These are phyloP conservation scores for Thamnidium elegans DNA, from an alignment of 192 early-diverging fungal genomes.

Conservation along the genomic window DNA sequence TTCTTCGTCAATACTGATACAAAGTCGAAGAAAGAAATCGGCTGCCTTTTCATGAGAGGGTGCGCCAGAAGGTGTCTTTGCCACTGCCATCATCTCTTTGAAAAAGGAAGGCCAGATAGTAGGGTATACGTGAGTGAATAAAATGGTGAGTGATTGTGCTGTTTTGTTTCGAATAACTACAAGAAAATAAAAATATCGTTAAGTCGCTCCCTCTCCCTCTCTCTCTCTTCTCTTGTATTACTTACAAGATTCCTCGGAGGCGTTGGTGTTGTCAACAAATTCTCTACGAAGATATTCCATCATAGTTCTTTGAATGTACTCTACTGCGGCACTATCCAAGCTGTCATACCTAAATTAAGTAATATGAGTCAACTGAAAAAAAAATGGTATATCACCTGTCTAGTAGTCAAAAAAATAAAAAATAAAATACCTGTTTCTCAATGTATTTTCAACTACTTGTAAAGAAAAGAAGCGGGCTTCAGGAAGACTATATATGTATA, in stretches of 20 bases:
- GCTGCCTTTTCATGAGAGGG: conserved; percentile 48
- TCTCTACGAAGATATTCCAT: conserved; percentile 60
- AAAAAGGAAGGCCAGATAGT: conserved; percentile 86
- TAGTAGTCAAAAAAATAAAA: conserved; percentile 2
- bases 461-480: conserved; percentile 83
- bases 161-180: conserved; percentile 78
- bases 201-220: neutral
- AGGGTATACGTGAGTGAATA: conserved; percentile 84
- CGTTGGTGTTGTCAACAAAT: conserved; percentile 43
- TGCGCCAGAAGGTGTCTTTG: conserved; percentile 46
- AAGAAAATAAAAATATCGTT: neutral
- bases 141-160: conserved; percentile 72
- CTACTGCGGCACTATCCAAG: conserved; percentile 46
- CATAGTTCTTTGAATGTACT: conserved; percentile 52
- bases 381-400: neutral
- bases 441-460: conserved; percentile 74
- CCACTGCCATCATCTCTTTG: conserved; percentile 72
- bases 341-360: conserved; percentile 41
- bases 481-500: conserved; percentile 48
- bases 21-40: conserved; percentile 77
- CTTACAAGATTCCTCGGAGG: conserved; percentile 52
- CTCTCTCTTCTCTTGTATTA: neutral
- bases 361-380: neutral
- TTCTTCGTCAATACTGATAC: conserved; percentile 83
- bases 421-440: conserved; percentile 51